Evolutionary conservation across 768 basidiomycete genomes (phyloP), one percentile per base, ranked within the genome.

Genomic region (Cystofilobasidium bisporidii): DNA sequence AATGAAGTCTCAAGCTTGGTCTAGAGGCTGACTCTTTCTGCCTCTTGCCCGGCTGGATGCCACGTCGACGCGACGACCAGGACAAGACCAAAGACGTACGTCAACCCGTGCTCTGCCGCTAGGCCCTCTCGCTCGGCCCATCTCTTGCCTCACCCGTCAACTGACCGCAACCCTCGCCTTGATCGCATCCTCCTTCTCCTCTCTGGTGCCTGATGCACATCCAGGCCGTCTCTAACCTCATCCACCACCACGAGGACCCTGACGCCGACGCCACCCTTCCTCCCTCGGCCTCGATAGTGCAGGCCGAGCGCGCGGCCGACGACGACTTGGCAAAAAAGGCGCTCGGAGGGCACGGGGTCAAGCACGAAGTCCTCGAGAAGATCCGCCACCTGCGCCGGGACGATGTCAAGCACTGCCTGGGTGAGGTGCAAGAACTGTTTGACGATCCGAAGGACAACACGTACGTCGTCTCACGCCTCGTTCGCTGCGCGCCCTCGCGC

Each of bases 361-460:
- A 57, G 55, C 63, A 64, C 40, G 53, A 56, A 28, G 63, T 64
- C 24, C 53, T 64, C 40, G 63, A 56, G 38, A 64, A 64, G 40
- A 53, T 64, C 53, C 53, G 55, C 18, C 63, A 61, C 28, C 40
- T 60, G 45, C 24, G 38, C 36, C 73, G 75, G 28, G 74, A 75
- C 32, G 75, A 77, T 60, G 64, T 38, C n/a, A 69, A 70, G 63
- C 76, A 77, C 59, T 75, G 75, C 10, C 70, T 77, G 3, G 72
- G 72, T 43, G 75, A 75, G 62, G 68, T 77, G 28, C 70, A 71
- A 30, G 57, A 69, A 1, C 72, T 76, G 43, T 74, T 74, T 40
- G 68, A 74, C 20, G 69, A 71, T 24, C 69, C 69, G 24, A 71
- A 74, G 24, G 72, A 71, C 33, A 70, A 61, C 10, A 74, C 72